Evolutionary conservation across 2,329 filamentous ascomycete species (phyloP), one percentile per base, ranked within the genome.

Genomic region (Epichloe brachyelytri): DNA sequence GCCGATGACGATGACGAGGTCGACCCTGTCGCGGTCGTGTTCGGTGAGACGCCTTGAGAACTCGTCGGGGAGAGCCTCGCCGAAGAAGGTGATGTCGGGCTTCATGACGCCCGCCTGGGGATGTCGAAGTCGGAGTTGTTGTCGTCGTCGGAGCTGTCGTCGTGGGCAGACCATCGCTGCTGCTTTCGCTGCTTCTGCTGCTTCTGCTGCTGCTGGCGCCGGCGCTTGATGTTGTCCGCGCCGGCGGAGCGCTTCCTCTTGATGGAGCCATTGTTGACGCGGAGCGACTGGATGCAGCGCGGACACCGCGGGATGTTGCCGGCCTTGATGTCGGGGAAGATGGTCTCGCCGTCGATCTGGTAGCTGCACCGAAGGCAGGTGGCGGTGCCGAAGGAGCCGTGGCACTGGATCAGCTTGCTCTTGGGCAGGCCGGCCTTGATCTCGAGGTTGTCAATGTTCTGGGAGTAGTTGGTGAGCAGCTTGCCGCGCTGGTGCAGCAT

Each of bases 371-470:
- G 83, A 44, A 93, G 79, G 67, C 93, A 98, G 3, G 83, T 87
- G 20, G 93, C 93, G 0, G 86, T 94, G 43, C 90, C 90, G 71
- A 96, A 97, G 6, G 88, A 95, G 54, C 93, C 93, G 64, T 98
- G 93, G 65, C 93, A 97, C 68, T 98, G 91, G 30, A 98, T 85
- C 17, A 97, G 77, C 63, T 93, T 95, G 36, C 87, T 83, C 1
- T 80, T 77, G 20, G 74, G 69, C 54, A 98, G 87, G 20, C 93
- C 93, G 0, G 91, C 91, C 61, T 86, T 83, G 54, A 83, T 79
- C 67, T 98, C 91, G 48, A 96, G 82, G 60, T 96, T 96, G 72
- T 98, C 93, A 62, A 98, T 97, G 67, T 98, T 98, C 65, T 98
- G 93, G 0, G 93, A 95, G 71, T 96, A 98, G 70, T 97, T 96